Conservation (phyloP, 2,329 filamentous ascomycete species). For the Epichloe sibirici region DNA sequence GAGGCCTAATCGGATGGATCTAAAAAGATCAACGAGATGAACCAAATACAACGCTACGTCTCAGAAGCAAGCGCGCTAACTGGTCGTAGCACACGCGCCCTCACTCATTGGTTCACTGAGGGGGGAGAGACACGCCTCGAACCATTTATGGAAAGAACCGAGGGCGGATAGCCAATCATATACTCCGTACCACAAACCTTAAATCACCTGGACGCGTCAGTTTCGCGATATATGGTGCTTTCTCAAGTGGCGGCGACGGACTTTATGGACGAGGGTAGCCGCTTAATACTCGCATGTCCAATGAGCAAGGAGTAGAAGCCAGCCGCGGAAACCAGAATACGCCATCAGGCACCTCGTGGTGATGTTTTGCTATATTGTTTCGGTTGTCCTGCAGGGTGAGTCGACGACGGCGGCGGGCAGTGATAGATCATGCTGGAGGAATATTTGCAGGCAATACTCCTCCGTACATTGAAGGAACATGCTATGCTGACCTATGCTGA, state of each 20-base stretch:
- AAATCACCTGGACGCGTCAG: conserved; percentile 1
- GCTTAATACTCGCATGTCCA: not conserved
- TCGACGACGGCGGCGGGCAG: too few species aligned
- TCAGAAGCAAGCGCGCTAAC: too few species aligned
- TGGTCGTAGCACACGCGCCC: too few species aligned
- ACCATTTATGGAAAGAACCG: not conserved
- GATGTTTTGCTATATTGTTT: too few species aligned
- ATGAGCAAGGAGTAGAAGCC: too few species aligned
- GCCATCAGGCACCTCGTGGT: too few species aligned
- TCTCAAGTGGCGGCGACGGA: not conserved
- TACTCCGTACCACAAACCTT: not conserved
- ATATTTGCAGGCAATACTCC: too few species aligned
- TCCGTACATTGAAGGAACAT: too few species aligned
- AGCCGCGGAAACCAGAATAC: too few species aligned
- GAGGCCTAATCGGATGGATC: not conserved
- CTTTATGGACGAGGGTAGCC: not conserved
- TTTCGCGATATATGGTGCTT: conserved; percentile 1
- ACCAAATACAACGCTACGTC: not conserved
- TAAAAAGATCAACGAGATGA: not conserved
- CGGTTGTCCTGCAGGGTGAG: too few species aligned
- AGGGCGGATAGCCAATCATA: not conserved
- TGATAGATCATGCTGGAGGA: too few species aligned
- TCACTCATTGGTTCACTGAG: too few species aligned
- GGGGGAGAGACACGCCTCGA: not conserved
- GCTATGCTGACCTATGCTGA: not conserved